Percentiles rank a stretch among this genome's conserved stretches.
These are phyloP conservation scores for Puccinia horiana DNA, from an alignment of 1,284 basidiomycete genomes.

Conservation along the genomic window DNA sequence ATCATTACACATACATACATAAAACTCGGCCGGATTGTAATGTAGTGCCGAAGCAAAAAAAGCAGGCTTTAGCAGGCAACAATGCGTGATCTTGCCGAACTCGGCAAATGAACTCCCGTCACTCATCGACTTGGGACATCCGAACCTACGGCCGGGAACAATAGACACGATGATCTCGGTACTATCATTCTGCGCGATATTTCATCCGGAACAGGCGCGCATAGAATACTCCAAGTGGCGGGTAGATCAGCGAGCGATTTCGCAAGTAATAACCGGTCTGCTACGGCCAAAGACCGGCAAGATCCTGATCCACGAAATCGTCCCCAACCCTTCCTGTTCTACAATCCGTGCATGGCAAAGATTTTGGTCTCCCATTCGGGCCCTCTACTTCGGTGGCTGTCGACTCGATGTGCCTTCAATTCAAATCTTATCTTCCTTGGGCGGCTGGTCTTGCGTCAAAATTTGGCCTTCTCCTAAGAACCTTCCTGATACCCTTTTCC, in stretches of 20 bases:
- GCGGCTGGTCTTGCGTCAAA: neutral
- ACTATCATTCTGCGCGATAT: neutral
- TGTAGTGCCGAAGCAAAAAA: neutral
- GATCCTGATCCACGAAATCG: neutral
- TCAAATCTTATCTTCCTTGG: neutral
- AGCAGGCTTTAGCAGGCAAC: slow-evolving; percentile 4
- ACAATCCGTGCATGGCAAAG: neutral
- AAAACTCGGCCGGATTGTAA: neutral
- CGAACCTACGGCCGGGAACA: neutral
- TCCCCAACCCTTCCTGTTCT: neutral
- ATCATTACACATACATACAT: neutral
- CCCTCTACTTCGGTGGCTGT: slow-evolving; percentile 7
- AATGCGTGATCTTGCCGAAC: slow-evolving; percentile 2
- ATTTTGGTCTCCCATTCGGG: neutral
- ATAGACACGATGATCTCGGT: slow-evolving; percentile 10
- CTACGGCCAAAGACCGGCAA: slow-evolving; percentile 4
- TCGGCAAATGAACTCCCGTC: neutral
- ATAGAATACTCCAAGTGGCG: neutral
- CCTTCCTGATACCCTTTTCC: slow-evolving; percentile 2
- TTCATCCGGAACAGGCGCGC: neutral
- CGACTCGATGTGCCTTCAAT: neutral
- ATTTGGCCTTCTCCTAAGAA: neutral
- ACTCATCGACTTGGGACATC: neutral
- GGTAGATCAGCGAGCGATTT: neutral
- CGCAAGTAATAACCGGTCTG: neutral